phyloP scores from a whole-genome alignment of 257 asterid genomes.

The Solanum appendiculatum region DNA sequence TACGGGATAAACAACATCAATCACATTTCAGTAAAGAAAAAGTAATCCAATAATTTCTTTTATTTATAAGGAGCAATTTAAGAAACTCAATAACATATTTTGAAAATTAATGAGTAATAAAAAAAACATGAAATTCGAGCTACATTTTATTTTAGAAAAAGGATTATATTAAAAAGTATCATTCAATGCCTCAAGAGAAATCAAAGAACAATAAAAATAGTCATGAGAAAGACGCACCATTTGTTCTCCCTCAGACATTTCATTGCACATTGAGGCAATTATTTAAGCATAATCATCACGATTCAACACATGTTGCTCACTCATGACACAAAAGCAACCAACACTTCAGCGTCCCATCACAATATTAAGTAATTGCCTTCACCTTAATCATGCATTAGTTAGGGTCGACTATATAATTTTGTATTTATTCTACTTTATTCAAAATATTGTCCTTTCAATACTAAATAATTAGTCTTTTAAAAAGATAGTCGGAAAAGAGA shows the following conservation, averaged over 20 bases:
- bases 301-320: background rate
- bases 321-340: background rate
- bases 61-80: background rate
- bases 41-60: background rate
- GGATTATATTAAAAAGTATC: background rate
- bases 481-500: background rate
- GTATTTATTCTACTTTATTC: background rate
- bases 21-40: background rate
- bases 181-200: background rate
- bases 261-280: constrained; percentile 19
- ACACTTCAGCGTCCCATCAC: background rate
- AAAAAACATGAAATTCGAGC: background rate
- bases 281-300: constrained; percentile 10
- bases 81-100: background rate
- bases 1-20: background rate
- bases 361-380: background rate
- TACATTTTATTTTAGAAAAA: background rate
- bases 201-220: background rate
- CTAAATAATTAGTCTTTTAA: too few species aligned
- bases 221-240: constrained; percentile 3
- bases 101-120: background rate
- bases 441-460: background rate
- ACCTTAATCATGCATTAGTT: background rate
- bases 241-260: constrained; percentile 2
- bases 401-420: background rate